These are phyloP conservation scores for Grifola frondosa DNA, from an alignment of 1,284 basidiomycete genomes.

Conservation along the genomic window DNA sequence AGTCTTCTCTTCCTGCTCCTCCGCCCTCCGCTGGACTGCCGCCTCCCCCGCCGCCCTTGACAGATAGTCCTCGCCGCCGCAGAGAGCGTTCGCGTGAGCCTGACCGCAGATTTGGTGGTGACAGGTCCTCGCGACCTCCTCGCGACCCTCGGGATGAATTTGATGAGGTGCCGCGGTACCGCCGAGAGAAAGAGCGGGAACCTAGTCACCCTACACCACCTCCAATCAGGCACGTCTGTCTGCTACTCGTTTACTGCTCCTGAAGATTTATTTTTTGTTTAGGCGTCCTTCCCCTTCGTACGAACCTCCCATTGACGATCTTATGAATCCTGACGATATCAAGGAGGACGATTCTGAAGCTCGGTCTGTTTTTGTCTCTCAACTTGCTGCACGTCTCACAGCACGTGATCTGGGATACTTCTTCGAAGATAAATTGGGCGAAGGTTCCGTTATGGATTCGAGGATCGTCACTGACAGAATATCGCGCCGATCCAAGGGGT, in stretches of 20 bases:
- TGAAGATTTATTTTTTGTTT: slow-evolving; percentile 4
- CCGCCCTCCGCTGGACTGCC: slow-evolving; percentile 42
- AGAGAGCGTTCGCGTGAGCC: slow-evolving; percentile 51
- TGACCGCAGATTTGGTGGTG: slow-evolving; percentile 53
- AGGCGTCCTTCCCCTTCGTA: slow-evolving; percentile 76
- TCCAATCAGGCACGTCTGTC: slow-evolving; percentile 10
- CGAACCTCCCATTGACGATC: slow-evolving; percentile 60
- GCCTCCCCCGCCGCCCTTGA: slow-evolving; percentile 39
- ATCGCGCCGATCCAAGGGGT: slow-evolving; percentile 96
- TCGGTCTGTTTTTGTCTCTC: slow-evolving; percentile 97
- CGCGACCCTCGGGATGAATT: slow-evolving; percentile 60
- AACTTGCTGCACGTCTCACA: slow-evolving; percentile 93
- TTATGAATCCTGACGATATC: slow-evolving; percentile 71
- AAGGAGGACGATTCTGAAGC: slow-evolving; percentile 91
- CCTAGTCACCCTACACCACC: slow-evolving; percentile 13
- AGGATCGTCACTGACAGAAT: slow-evolving; percentile 93
- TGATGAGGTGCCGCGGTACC: slow-evolving; percentile 48
- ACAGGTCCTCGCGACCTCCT: slow-evolving; percentile 41
- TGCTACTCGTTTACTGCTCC: not conserved
- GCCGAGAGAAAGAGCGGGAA: slow-evolving; percentile 33
- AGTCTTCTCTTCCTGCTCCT: slow-evolving; percentile 32
- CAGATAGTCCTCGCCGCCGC: slow-evolving; percentile 56
- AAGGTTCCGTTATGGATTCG: slow-evolving; percentile 90
- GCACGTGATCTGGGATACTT: slow-evolving; percentile 97
- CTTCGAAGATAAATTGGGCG: slow-evolving; percentile 96